Conservation (phyloP, 139 green algal genomes). For the Chlamydomonas sp. region DNA sequence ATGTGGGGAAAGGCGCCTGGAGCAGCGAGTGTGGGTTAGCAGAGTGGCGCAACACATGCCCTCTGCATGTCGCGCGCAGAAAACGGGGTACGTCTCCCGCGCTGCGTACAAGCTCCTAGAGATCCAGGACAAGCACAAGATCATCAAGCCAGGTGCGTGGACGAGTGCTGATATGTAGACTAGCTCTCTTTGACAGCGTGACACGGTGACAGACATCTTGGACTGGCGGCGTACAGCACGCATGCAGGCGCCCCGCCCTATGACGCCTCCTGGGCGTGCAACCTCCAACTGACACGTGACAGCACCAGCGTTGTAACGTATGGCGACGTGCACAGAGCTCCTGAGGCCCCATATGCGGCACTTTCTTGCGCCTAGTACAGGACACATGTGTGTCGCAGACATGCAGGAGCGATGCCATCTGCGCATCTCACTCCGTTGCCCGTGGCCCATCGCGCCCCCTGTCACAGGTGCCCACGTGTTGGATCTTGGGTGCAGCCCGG, state of each 20-base stretch:
- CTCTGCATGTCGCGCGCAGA: slow-evolving; percentile 51
- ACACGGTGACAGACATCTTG: slow-evolving; percentile 20
- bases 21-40: not conserved
- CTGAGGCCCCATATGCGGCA: too few relatives aligned
- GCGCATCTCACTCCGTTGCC: not conserved
- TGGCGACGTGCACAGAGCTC: too few relatives aligned
- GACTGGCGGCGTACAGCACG: too few relatives aligned
- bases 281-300: too few relatives aligned
- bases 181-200: not conserved
- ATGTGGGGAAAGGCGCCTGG: not conserved
- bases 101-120: slow-evolving; percentile 87
- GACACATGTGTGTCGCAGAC: not conserved
- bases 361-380: too few relatives aligned
- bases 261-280: too few relatives aligned
- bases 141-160: slow-evolving; percentile 70
- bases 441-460: not conserved
- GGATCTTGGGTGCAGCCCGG: slow-evolving; percentile 85
- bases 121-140: slow-evolving; percentile 83
- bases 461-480: slow-evolving; percentile 61
- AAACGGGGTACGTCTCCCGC: slow-evolving; percentile 79
- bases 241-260: too few relatives aligned
- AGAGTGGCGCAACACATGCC: not conserved
- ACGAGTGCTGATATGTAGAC: not conserved
- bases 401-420: not conserved
- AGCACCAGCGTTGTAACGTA: too few relatives aligned